Evolutionary conservation across 441 rosid species (phyloP), one percentile per base, ranked within the genome.

Genomic region (Metrosideros polymorpha): DNA sequence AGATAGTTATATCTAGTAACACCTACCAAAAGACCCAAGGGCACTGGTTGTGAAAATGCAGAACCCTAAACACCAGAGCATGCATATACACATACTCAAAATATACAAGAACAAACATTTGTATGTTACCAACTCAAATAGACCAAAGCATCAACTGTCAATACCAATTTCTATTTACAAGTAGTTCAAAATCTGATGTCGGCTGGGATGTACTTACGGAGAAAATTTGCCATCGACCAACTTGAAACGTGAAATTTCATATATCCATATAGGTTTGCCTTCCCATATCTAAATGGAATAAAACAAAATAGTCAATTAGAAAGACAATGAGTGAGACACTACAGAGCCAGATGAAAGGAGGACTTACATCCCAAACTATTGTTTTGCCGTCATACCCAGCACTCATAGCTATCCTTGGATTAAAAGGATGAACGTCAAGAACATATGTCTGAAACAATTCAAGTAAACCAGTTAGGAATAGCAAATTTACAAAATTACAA

Each of bases 211-310:
- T 71, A 91, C 99, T 97, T 94, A 97, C 99, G 99, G 95, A 87
- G 99, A 97, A 92, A 98, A 98, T 91, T 98, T 98, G 88, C 99
- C 99, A 90, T 98, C 99, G 24, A 98, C 99, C 95, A 98, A 89
- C 92, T 97, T 94, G 93, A 92, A 94, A 89, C 90, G 96, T 63
- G 98, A 95, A 90, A 98, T 94, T 90, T 96, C 98, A 90, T 96
- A 96, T 90, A 92, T 93, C 89, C 89, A 92, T 89, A 98, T 95
- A 82, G 99, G 98, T 83, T 87, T 92, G 85, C 99, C 99, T 92
- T 95, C 98, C 99, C 99, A 98, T 90, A 98, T 98, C 99, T 98
- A 71, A 39, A 71, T 71, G 79, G 79, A 39, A 71, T 71, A 39
- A 66, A 71, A 71, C 14, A 71, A 22, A 71, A 88, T 83, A 93